Conservation (phyloP, 164 flowering plant genomes). For the Umbilicus rupestris region DNA sequence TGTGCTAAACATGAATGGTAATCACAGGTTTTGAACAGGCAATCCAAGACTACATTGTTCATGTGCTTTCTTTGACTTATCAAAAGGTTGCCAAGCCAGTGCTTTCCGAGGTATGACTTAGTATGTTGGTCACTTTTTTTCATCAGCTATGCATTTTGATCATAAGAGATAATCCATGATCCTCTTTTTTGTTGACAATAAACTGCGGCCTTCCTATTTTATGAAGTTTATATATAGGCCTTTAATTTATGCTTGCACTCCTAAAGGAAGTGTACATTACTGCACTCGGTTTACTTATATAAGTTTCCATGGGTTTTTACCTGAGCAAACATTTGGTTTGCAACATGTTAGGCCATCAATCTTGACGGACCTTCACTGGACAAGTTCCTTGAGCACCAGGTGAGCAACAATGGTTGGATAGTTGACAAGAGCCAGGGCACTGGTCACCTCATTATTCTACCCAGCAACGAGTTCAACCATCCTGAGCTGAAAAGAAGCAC, state of each 20-base stretch:
- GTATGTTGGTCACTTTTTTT: background rate
- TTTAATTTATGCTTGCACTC: background rate
- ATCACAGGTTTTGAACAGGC: conserved; percentile 96
- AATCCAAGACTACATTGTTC: conserved; percentile 79
- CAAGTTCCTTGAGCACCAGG: conserved; percentile 88
- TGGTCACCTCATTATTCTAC: conserved; percentile 63
- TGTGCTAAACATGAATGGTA: background rate
- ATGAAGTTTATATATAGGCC: background rate
- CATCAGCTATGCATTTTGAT: background rate
- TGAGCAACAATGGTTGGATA: conserved; percentile 60
- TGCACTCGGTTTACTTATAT: background rate
- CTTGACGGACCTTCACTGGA: conserved; percentile 80
- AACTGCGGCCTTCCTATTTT: background rate
- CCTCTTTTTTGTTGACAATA: background rate
- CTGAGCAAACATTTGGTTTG: background rate
- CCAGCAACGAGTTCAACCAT: conserved; percentile 72
- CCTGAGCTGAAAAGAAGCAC: conserved; percentile 76
- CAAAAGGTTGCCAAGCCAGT: conserved; percentile 82
- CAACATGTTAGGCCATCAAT: conserved; percentile 67
- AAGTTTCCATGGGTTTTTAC: background rate
- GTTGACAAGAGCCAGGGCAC: conserved; percentile 58
- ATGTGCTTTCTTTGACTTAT: conserved; percentile 79
- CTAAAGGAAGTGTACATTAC: background rate
- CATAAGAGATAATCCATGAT: background rate
- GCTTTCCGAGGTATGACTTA: conserved; percentile 77